Evolutionary conservation across 345 rosid species (phyloP).

Genomic region (Mallotus nudiflorus): DNA sequence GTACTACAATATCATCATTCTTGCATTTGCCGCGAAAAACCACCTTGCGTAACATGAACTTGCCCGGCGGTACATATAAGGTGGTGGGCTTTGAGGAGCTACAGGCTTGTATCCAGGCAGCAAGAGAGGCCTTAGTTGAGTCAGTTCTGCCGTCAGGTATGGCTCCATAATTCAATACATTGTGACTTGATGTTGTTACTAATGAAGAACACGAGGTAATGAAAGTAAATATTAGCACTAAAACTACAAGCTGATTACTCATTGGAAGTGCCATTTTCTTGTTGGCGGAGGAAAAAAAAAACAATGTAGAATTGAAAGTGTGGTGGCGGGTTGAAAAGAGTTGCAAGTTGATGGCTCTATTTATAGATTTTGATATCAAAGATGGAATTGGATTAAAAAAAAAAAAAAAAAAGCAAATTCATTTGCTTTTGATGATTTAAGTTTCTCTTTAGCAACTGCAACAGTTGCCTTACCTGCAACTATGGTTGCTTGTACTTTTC

Average conservation of each 20-base stretch:
- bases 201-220: background rate
- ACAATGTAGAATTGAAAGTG: background rate
- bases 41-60: conserved; percentile 40
- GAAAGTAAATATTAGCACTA: background rate
- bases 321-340: background rate
- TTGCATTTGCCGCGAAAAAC: conserved; percentile 63
- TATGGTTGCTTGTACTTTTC: background rate
- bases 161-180: conserved; percentile 41
- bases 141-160: conserved; percentile 53
- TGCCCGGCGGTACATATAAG: conserved; percentile 53
- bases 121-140: conserved; percentile 54
- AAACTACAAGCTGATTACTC: background rate
- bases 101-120: conserved; percentile 62
- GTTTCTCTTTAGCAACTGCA: background rate
- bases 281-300: too few species aligned
- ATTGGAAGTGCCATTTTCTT: background rate
- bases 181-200: background rate
- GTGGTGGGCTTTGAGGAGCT: conserved; percentile 45
- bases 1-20: conserved; percentile 38
- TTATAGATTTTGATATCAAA: background rate
- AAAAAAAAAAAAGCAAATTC: background rate
- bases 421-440: background rate
- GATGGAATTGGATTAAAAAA: background rate
- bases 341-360: background rate
- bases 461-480: conserved; percentile 7